Conservation (phyloP, 2,329 filamentous ascomycete genomes). For the Colletotrichum zoysiae region DNA sequence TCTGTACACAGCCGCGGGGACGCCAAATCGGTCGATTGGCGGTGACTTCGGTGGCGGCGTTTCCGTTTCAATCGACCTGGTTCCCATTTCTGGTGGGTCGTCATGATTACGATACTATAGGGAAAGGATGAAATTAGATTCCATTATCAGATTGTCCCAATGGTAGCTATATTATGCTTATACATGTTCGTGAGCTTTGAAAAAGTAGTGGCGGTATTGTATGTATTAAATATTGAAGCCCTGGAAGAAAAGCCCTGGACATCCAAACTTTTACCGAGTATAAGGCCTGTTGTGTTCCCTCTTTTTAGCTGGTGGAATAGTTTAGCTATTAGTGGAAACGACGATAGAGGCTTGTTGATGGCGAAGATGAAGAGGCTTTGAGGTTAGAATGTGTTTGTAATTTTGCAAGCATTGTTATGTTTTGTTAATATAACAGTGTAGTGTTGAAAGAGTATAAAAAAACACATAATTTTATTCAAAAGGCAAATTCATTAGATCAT, state of each 20-base stretch:
- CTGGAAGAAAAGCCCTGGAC: not conserved
- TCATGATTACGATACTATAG: not conserved
- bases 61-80: constrained; percentile 19
- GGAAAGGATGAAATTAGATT: not conserved
- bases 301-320: too few species aligned
- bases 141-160: not conserved
- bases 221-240: too few species aligned
- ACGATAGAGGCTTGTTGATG: too few species aligned
- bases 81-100: constrained; percentile 22
- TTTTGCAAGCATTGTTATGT: too few species aligned
- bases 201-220: not conserved
- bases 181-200: not conserved
- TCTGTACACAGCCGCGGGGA: constrained; percentile 25
- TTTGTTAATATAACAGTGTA: too few species aligned
- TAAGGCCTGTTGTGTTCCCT: too few species aligned
- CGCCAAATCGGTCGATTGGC: constrained; percentile 23
- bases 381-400: too few species aligned
- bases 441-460: too few species aligned
- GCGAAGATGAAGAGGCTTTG: too few species aligned
- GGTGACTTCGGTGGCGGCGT: constrained; percentile 30
- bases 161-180: not conserved
- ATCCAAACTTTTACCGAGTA: not conserved
- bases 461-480: too few species aligned
- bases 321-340: too few species aligned
- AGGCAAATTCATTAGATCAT: too few species aligned